Evolutionary conservation across 164 flowering plant genomes (phyloP), one percentile per base, ranked within the genome.

Genomic region (Stephania yunnanensis): DNA sequence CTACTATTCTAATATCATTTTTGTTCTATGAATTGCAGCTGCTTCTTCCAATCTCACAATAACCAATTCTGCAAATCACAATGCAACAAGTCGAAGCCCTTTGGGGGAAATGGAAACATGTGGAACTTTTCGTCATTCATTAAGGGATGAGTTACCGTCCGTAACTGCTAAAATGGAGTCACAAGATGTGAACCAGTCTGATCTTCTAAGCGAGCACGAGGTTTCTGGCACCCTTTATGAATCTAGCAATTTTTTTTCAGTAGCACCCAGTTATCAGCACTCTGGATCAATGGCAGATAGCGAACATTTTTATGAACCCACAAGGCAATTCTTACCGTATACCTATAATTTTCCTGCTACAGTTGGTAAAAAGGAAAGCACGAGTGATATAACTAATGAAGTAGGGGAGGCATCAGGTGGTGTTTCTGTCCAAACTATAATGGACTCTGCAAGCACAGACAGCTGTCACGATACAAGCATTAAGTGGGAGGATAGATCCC

Each of bases 1-100:
- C 25, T 61, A 61, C 25, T 22, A 61, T 61, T n/a, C 1, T 61
- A 61, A 61, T 36, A 61, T 25, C 20, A 61, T 61, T 20, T 61
- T 61, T 61, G 25, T 61, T n/a, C 19, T n/a, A 36, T 36, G 30
- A 50, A 36, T 78, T 82, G 76, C 84, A 85, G 88, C 78, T 79
- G 66, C 81, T 71, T 77, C 78, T 72, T 77, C 78, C 72, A 67
- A 73, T 22, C 19, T 61, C 58, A 15, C 65, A 71, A 31, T 50
- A 29, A 31, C 64, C 74, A 83, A 78, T 46, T 45, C 29, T 58
- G 77, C 48, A 65, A 75, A 69, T 50, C 46, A 1, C 70, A 78
- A 53, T 70, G 45, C 30, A 74, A 11, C 73, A 30, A 58, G 15
- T 52, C 81, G 78, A 72, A 69, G 78, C 72, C 69, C 74, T 73